Evolutionary conservation across 208 protist genomes (phyloP).

Genomic region (Acanthamoeba sp.): DNA sequence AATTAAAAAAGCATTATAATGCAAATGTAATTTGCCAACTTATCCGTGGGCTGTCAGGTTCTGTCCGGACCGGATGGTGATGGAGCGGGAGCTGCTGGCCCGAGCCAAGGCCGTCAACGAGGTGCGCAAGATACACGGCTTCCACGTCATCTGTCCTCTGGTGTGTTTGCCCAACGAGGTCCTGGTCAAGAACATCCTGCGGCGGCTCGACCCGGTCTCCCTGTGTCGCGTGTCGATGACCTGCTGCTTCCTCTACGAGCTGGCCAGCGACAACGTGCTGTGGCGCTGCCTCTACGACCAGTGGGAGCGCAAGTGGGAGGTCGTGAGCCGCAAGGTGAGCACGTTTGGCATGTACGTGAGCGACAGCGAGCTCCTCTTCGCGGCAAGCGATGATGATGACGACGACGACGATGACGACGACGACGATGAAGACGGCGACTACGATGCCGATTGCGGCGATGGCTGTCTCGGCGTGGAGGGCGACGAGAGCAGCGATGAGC

Average conservation of each 20-base stretch:
- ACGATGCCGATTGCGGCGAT: too few species aligned
- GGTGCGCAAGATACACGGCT: slow-evolving; percentile 21
- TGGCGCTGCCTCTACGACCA: slow-evolving; percentile 23
- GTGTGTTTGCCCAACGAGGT: slow-evolving; percentile 33
- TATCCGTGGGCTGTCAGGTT: neutral
- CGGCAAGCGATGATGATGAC: neutral
- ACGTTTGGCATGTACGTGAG: neutral
- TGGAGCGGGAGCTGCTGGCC: neutral
- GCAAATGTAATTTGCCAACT: too few species aligned
- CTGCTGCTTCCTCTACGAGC: slow-evolving; percentile 14
- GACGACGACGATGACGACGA: neutral
- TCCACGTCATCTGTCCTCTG: neutral
- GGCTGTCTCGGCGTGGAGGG: neutral
- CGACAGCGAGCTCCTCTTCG: neutral
- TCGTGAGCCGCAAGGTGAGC: slow-evolving; percentile 1
- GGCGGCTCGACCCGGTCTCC: neutral
- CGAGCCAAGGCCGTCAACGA: neutral
- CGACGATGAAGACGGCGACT: neutral
- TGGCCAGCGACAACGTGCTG: slow-evolving; percentile 1
- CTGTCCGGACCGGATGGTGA: neutral
- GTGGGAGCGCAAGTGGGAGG: slow-evolving; percentile 47
- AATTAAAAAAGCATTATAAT: too few species aligned
- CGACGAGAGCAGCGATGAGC: neutral
- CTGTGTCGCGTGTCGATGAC: slow-evolving; percentile 41
- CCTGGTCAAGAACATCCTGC: slow-evolving; percentile 20